These are phyloP conservation scores for Vararia minispora DNA, from an alignment of 768 basidiomycete genomes.

Conservation along the genomic window DNA sequence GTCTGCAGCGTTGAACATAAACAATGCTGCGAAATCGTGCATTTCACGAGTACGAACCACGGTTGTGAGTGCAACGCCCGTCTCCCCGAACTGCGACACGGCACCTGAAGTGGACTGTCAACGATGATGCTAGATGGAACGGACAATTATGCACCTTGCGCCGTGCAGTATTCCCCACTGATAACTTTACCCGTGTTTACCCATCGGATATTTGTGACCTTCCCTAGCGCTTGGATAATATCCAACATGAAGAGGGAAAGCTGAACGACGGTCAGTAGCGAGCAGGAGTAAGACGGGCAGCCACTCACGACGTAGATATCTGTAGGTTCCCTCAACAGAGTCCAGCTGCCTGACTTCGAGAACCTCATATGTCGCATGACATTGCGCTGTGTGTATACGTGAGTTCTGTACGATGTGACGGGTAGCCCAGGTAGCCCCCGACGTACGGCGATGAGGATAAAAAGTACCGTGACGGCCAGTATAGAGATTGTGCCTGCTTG, in stretches of 20 bases:
- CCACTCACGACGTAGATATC: constrained; percentile 30
- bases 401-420: background rate
- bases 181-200: constrained; percentile 23
- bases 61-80: constrained; percentile 29
- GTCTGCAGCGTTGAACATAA: constrained; percentile 17
- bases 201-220: constrained; percentile 28
- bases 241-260: constrained; percentile 21
- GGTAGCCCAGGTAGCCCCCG: background rate
- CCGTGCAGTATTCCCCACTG: constrained; percentile 23
- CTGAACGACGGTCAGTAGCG: constrained; percentile 12
- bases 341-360: constrained; percentile 2
- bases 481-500: constrained; percentile 19
- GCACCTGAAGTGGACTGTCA: constrained; percentile 17
- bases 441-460: constrained; percentile 7
- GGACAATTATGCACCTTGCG: constrained; percentile 25
- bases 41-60: constrained; percentile 20
- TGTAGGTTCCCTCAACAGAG: constrained; percentile 24
- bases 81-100: constrained; percentile 31
- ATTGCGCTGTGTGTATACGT: constrained; percentile 5
- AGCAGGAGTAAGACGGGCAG: background rate
- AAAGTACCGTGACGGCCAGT: background rate
- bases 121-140: background rate
- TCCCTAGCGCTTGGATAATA: constrained; percentile 27
- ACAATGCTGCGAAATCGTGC: background rate
- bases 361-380: constrained; percentile 1